Base-by-base conservation (phyloP, 108 stramenopile species). In the Nannochloropsis salina region DNA sequence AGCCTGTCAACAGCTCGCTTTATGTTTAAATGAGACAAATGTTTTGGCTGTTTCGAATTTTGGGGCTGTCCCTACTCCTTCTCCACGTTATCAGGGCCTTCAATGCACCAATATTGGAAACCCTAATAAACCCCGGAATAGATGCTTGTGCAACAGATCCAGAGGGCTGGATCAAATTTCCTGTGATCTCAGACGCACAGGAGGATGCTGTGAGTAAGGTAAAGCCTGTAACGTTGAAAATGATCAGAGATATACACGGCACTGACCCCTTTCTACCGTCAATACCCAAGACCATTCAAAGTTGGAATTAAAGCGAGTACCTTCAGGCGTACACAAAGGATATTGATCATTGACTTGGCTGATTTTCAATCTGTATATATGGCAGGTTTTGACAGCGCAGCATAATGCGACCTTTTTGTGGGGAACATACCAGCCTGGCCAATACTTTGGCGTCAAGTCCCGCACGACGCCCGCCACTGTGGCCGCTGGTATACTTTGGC, bases 381-480 rank as follows among this genome's bases (percentile, higher is more conserved):
- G 31, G 3, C n/a, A 74, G 61, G 61, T 74, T n/a, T 74, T 74
- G 61, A 74, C 61, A n/a, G 61, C 61, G 61, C 61, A 84, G 42
- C 80, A 84, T 31, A 88, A 88, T 47, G 84, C 84, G 31, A 81
- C 87, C 44, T 84, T 88, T 79, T 79, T 88, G 45, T 88, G 87
- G 87, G 87, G 87, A 22, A 88, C 87, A 12, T 88, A 88, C 43
- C 87, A 84, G 44, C 87, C 87, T 1, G 84, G 84, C 4, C 83
- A 84, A 44, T 88, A 85, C 22, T 88, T 84, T 84, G 83, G 87
- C 10, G 81, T 88, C 87, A 88, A 88, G 44, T 83, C 87, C 18
- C 43, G 87, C 41, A 88, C 87, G 22, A 44, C 84, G 45, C 87
- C 87, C 41, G 84, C 80, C 4, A 44, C 84, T 12, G 80, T 88